Conservation (phyloP, 1,139 yeast genomes). For the Suhomyces bribrorum region DNA sequence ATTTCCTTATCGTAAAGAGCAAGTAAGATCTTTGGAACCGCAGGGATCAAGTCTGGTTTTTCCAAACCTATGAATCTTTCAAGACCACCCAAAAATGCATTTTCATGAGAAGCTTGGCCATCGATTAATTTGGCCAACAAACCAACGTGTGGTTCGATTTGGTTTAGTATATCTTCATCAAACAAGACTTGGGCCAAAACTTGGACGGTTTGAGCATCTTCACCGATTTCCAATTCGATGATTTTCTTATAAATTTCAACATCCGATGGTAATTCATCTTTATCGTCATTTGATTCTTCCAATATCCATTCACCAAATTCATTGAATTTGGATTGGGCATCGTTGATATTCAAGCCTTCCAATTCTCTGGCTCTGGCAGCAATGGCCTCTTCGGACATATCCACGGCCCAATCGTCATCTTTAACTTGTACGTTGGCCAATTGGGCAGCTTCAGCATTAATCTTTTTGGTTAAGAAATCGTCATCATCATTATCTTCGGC, state of each 20-base stretch:
- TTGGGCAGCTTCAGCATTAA: slow-evolving; percentile 82
- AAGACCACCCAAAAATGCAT: slow-evolving; percentile 90
- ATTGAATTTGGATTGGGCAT: slow-evolving; percentile 54
- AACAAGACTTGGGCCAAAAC: slow-evolving; percentile 91
- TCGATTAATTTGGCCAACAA: slow-evolving; percentile 75
- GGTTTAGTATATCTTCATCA: slow-evolving; percentile 72
- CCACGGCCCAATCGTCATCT: slow-evolving; percentile 98
- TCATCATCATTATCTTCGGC: slow-evolving; percentile 50
- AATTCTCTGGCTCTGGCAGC: slow-evolving; percentile 88
- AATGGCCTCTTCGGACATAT: slow-evolving; percentile 95
- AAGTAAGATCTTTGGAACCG: slow-evolving; percentile 79
- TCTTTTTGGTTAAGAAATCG: slow-evolving; percentile 75
- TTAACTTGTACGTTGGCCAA: slow-evolving; percentile 63
- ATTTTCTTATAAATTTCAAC: slow-evolving; percentile 92
- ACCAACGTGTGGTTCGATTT: slow-evolving; percentile 78
- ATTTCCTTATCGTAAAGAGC: slow-evolving; percentile 81
- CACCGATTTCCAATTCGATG: slow-evolving; percentile 70
- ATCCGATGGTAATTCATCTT: slow-evolving; percentile 69
- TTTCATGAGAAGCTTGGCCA: slow-evolving; percentile 67
- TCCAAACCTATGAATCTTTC: slow-evolving; percentile 90
- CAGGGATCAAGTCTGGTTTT: slow-evolving; percentile 71
- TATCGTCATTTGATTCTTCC: slow-evolving; percentile 51
- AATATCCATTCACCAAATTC: slow-evolving; percentile 91
- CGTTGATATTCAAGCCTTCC: slow-evolving; percentile 57
- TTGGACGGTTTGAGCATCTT: slow-evolving; percentile 77